Evolutionary conservation across 352 stramenopile species (phyloP).

Genomic region (Globisporangium cystogenes): DNA sequence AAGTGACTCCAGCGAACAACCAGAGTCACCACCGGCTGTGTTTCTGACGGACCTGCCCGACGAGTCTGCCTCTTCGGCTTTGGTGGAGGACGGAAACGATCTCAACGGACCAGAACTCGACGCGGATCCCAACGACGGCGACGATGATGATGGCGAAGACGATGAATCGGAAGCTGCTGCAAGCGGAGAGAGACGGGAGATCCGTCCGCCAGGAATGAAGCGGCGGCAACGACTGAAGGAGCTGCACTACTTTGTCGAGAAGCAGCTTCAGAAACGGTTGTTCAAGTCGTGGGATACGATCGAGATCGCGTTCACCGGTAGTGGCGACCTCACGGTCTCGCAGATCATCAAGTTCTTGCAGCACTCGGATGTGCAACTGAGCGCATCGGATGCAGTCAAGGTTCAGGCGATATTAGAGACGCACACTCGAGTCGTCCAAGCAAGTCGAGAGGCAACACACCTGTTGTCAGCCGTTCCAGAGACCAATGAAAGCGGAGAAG

Average conservation of each 20-base stretch:
- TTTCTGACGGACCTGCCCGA: slow-evolving; percentile 21
- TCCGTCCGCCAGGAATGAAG: slow-evolving; percentile 33
- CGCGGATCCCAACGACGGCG: slow-evolving; percentile 3
- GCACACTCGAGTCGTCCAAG: slow-evolving; percentile 14
- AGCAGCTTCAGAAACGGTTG: slow-evolving; percentile 62
- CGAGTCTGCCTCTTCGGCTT: background rate
- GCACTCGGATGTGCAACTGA: slow-evolving; percentile 62
- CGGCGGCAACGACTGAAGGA: slow-evolving; percentile 51
- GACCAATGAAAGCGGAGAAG: background rate
- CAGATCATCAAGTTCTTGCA: slow-evolving; percentile 75
- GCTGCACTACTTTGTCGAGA: slow-evolving; percentile 56
- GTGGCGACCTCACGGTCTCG: slow-evolving; percentile 49
- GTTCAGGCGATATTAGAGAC: slow-evolving; percentile 54
- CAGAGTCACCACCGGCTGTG: background rate
- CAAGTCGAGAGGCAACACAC: background rate
- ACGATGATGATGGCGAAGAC: slow-evolving; percentile 5
- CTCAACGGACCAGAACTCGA: slow-evolving; percentile 15
- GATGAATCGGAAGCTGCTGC: background rate
- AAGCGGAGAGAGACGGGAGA: background rate
- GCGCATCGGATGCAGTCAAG: slow-evolving; percentile 41
- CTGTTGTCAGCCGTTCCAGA: background rate
- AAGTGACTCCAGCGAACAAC: background rate
- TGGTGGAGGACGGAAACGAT: background rate
- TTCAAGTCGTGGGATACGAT: slow-evolving; percentile 67
- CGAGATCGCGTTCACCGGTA: slow-evolving; percentile 59